phyloP scores from a whole-genome alignment of 768 basidiomycete genomes.

The Agaricus bisporus region DNA sequence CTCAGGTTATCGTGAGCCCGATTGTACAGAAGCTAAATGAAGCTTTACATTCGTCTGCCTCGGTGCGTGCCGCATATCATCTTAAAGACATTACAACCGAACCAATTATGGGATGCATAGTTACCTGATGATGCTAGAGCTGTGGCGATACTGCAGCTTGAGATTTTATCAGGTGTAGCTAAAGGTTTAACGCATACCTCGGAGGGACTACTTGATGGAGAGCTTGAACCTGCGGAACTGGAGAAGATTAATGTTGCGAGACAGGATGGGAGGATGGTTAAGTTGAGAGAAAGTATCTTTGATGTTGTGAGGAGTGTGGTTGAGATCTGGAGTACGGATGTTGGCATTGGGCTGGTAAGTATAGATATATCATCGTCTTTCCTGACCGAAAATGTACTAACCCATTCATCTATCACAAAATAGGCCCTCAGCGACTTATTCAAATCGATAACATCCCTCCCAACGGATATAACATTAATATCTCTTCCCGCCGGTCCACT shows the following conservation, averaged over 20 bases:
- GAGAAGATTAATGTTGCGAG: conserved; percentile 55
- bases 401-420: not conserved
- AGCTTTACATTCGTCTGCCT: conserved; percentile 47
- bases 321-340: conserved; percentile 76
- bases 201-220: conserved; percentile 60
- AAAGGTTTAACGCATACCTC: conserved; percentile 78
- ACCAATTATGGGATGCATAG: conserved; percentile 27
- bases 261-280: conserved; percentile 55
- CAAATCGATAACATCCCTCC: conserved; percentile 80
- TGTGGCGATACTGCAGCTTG: conserved; percentile 64
- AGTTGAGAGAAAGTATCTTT: conserved; percentile 64
- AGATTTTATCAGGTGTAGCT: conserved; percentile 79
- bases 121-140: conserved; percentile 67
- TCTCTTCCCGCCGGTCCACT: conserved; percentile 79
- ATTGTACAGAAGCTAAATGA: conserved; percentile 66
- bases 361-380: not conserved
- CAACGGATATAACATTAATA: conserved; percentile 69
- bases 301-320: conserved; percentile 52
- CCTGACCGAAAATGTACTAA: not conserved
- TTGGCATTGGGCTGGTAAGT: conserved; percentile 70
- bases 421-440: conserved; percentile 80
- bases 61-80: conserved; percentile 30
- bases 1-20: conserved; percentile 68
- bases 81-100: not conserved
- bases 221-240: conserved; percentile 45